phyloP scores from a whole-genome alignment of 768 basidiomycete genomes.

The Leccinum uliginosum region DNA sequence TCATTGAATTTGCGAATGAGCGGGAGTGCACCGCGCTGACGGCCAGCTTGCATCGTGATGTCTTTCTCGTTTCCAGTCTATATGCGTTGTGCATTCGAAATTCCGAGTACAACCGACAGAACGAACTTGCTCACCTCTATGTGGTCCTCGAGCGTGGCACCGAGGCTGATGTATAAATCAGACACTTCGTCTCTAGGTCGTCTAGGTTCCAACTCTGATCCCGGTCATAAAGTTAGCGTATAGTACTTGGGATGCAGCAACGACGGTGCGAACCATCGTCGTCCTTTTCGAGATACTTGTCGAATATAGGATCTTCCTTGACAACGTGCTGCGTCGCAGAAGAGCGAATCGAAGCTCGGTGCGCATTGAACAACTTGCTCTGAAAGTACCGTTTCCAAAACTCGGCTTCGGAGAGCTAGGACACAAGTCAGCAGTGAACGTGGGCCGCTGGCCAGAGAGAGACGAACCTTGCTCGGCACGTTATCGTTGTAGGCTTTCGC shows the following conservation, averaged over 20 bases:
- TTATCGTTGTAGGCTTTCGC: conserved; percentile 90
- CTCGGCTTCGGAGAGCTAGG: conserved; percentile 85
- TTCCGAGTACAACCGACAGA: background rate
- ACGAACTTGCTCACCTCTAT: conserved; percentile 53
- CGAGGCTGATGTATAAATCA: conserved; percentile 79
- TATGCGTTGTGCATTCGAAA: background rate
- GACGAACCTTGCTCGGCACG: conserved; percentile 72
- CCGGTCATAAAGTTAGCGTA: background rate
- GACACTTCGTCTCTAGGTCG: conserved; percentile 60
- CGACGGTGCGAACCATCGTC: conserved; percentile 70
- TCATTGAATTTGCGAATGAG: conserved; percentile 97
- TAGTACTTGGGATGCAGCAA: background rate
- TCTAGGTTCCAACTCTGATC: conserved; percentile 72
- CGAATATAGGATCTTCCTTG: conserved; percentile 90
- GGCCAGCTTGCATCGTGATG: conserved; percentile 92
- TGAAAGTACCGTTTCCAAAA: conserved; percentile 99
- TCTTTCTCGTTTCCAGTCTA: conserved; percentile 90
- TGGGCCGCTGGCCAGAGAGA: background rate
- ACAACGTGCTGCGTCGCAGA: conserved; percentile 80
- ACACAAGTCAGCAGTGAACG: conserved; percentile 2
- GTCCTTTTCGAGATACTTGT: conserved; percentile 92
- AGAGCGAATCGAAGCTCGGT: conserved; percentile 88
- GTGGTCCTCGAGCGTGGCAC: conserved; percentile 88
- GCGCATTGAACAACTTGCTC: conserved; percentile 91
- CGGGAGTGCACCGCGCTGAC: conserved; percentile 81